phyloP scores from a whole-genome alignment of 2,329 filamentous ascomycete species.

The Chaetomium sp. region DNA sequence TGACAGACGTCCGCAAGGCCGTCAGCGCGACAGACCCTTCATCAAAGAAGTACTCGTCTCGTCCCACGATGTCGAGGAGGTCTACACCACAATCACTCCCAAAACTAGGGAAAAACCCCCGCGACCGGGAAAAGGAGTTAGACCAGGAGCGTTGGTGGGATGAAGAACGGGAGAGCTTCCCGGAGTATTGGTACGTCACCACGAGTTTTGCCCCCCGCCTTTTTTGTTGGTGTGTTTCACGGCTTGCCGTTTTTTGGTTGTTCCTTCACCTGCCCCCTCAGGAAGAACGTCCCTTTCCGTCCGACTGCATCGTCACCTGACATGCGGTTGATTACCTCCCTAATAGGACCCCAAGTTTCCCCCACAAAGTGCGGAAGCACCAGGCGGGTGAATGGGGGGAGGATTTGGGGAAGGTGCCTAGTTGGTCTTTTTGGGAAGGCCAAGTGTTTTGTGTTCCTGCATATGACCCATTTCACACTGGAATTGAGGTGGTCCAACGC shows the following conservation, averaged over 20 bases:
- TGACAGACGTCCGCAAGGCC: slow-evolving; percentile 49
- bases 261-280: slow-evolving; percentile 12
- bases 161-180: slow-evolving; percentile 57
- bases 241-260: slow-evolving; percentile 4
- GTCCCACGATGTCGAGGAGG: slow-evolving; percentile 41
- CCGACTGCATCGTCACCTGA: slow-evolving; percentile 30
- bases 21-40: slow-evolving; percentile 38
- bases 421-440: slow-evolving; percentile 4
- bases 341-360: slow-evolving; percentile 16
- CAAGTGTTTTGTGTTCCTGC: slow-evolving; percentile 28
- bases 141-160: slow-evolving; percentile 45
- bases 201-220: slow-evolving; percentile 10
- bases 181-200: slow-evolving; percentile 55
- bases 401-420: not conserved
- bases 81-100: slow-evolving; percentile 34
- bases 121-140: slow-evolving; percentile 45
- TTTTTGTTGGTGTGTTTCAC: slow-evolving; percentile 14
- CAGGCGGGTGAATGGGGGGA: slow-evolving; percentile 12
- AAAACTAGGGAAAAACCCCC: slow-evolving; percentile 46
- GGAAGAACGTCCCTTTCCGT: slow-evolving; percentile 21
- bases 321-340: slow-evolving; percentile 18
- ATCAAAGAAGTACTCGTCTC: slow-evolving; percentile 34
- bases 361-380: not conserved
- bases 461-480: slow-evolving; percentile 17
- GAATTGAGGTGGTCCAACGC: slow-evolving; percentile 17